These are phyloP conservation scores for Colletotrichum tanaceti DNA, from an alignment of 2,329 filamentous ascomycete genomes.

Conservation along the genomic window DNA sequence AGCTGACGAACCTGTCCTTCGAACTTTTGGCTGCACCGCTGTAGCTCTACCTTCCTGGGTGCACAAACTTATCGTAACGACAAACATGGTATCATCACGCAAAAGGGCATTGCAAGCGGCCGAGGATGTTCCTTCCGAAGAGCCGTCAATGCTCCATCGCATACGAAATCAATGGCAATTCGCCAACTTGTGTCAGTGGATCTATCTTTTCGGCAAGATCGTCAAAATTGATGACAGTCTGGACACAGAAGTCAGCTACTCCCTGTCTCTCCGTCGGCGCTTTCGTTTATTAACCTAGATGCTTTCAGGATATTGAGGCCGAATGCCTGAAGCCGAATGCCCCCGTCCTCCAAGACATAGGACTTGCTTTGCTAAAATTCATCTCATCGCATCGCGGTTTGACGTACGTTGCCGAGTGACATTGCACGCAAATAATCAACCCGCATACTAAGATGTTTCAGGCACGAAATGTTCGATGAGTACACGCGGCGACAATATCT, in stretches of 20 bases:
- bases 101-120: slow-evolving; percentile 62
- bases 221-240: slow-evolving; percentile 91
- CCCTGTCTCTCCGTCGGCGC: background rate
- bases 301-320: slow-evolving; percentile 80
- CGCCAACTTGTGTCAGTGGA: slow-evolving; percentile 92
- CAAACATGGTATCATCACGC: slow-evolving; percentile 58
- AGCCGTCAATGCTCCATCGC: slow-evolving; percentile 65
- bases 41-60: background rate
- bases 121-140: slow-evolving; percentile 48
- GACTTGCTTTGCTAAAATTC: slow-evolving; percentile 87
- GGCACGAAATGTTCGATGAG: slow-evolving; percentile 89
- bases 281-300: slow-evolving; percentile 6
- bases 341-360: slow-evolving; percentile 80
- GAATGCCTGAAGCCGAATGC: slow-evolving; percentile 88
- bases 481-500: slow-evolving; percentile 91
- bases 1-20: background rate
- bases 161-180: slow-evolving; percentile 97
- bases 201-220: slow-evolving; percentile 87
- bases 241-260: slow-evolving; percentile 80
- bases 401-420: slow-evolving; percentile 71
- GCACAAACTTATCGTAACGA: background rate
- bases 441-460: slow-evolving; percentile 9
- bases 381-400: slow-evolving; percentile 93
- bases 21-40: background rate
- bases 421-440: background rate